Base-by-base conservation (phyloP, 805 yeast genomes). In the Debaryomyces castellii region DNA sequence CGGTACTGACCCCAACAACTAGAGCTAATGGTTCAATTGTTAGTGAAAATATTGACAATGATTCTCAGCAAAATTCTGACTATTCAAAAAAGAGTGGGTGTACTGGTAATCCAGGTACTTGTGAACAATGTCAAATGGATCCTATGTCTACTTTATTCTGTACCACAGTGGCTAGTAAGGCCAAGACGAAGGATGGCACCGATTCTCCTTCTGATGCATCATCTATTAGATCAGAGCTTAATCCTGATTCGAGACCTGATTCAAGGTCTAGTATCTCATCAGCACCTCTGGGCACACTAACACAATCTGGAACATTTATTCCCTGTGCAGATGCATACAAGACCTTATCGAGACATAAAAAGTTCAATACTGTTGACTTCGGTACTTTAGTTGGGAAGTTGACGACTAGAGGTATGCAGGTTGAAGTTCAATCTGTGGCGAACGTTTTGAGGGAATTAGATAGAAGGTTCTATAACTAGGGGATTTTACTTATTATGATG, bases 301-400 rank as follows among this genome's bases (percentile, higher is more conserved):
- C 52, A 50, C 24, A 44, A 12, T 47, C 48, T 34, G 32, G 56
- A 2, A 80, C 71, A 41, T 90, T 82, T 52, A 88, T 90, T 40
- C 96, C 97, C 2, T 86, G 94, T 59, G 82, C 91, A 11, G 96
- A 90, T 57, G 96, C 97, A 0, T 90, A 89, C 67, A 86, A 84
- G 64, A 88, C 96, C 2, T 75, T 91, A 42, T 82, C 91, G 25
- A 73, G 96, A 46, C 96, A 89, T 63, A 85, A 85, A 57, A 81
- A 83, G 53, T 89, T 89, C 66, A 77, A 80, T 47, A 72, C 80
- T 6, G 88, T 85, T 16, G 94, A 88, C 51, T 81, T 89, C 58
- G 80, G 86, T 44, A 79, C 83, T 2, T 70, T 89, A 50, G 90
- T 89, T 4, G 87, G 87, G 11, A 81, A 85, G 54, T 74, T 89